Conservation (phyloP, 2,329 filamentous ascomycete genomes). For the Ceratocystis colombiana region DNA sequence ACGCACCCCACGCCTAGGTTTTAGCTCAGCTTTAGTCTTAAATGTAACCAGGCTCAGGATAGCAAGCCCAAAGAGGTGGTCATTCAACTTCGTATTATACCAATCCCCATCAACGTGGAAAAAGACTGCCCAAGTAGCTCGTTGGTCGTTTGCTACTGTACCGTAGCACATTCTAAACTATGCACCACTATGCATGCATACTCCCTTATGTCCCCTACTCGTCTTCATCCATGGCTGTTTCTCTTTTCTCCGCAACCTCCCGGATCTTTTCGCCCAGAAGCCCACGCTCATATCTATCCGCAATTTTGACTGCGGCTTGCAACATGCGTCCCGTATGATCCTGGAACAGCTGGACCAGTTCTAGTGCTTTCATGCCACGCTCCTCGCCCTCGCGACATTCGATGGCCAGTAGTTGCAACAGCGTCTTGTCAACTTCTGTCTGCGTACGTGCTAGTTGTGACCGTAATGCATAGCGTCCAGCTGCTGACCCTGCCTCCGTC, state of each 20-base stretch:
- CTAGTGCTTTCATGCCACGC: slow-evolving; percentile 84
- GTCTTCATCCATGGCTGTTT: slow-evolving; percentile 19
- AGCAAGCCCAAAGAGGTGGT: background rate
- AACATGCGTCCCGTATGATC: slow-evolving; percentile 82
- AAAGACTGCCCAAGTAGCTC: background rate
- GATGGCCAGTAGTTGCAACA: slow-evolving; percentile 76
- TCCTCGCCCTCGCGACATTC: slow-evolving; percentile 93
- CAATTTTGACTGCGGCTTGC: slow-evolving; percentile 82
- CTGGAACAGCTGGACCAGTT: slow-evolving; percentile 76
- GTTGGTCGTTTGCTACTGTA: background rate
- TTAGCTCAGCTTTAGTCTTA: background rate
- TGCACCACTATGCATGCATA: background rate
- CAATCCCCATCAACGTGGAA: background rate
- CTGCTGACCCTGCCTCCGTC: slow-evolving; percentile 39
- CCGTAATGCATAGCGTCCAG: slow-evolving; percentile 46
- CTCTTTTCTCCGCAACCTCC: slow-evolving; percentile 31
- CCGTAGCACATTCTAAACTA: background rate
- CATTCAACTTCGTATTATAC: background rate
- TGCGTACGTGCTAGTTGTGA: slow-evolving; percentile 59
- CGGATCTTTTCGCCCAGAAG: slow-evolving; percentile 85
- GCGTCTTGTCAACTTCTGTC: slow-evolving; percentile 77
- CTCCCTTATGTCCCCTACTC: background rate
- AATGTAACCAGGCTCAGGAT: no score
- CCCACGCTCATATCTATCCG: slow-evolving; percentile 68
- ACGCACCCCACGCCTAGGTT: background rate